phyloP scores from a whole-genome alignment of 345 rosid genomes.

The Xanthoceras sorbifolium region DNA sequence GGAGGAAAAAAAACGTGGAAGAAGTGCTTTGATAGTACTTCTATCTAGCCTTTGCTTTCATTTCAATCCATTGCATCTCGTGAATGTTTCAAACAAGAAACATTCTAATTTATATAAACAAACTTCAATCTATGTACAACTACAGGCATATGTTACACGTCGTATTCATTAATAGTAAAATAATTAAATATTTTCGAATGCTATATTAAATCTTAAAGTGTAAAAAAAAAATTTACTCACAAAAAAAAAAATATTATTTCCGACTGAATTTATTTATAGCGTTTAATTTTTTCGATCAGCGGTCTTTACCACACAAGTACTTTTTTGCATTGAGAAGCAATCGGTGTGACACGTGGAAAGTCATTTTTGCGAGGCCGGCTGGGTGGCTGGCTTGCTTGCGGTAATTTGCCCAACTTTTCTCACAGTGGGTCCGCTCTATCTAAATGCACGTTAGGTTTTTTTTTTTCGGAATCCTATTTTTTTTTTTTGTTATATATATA shows the following conservation, averaged over 20 bases:
- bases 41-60: conserved; percentile 24
- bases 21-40: background rate
- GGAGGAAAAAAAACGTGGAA: background rate
- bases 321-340: conserved; percentile 6
- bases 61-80: conserved; percentile 5
- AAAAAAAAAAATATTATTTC: too few relatives aligned
- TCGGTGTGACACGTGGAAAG: conserved; percentile 7
- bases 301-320: background rate
- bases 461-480: too few relatives aligned
- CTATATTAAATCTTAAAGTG: too few relatives aligned
- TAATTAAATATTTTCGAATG: too few relatives aligned
- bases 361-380: background rate
- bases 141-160: too few relatives aligned
- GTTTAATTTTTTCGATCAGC: too few relatives aligned
- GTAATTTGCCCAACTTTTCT: conserved; percentile 11
- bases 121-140: too few relatives aligned
- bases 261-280: too few relatives aligned
- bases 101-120: too few relatives aligned
- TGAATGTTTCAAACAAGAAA: background rate
- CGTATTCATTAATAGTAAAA: too few relatives aligned
- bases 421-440: background rate
- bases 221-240: too few relatives aligned
- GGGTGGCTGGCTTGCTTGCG: conserved; percentile 12
- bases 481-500: too few relatives aligned
- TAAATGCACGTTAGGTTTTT: background rate